Percentiles rank a stretch among this genome's conserved stretches.
phyloP scores from a whole-genome alignment of 2,329 filamentous ascomycete species.

The Botrytis elliptica region DNA sequence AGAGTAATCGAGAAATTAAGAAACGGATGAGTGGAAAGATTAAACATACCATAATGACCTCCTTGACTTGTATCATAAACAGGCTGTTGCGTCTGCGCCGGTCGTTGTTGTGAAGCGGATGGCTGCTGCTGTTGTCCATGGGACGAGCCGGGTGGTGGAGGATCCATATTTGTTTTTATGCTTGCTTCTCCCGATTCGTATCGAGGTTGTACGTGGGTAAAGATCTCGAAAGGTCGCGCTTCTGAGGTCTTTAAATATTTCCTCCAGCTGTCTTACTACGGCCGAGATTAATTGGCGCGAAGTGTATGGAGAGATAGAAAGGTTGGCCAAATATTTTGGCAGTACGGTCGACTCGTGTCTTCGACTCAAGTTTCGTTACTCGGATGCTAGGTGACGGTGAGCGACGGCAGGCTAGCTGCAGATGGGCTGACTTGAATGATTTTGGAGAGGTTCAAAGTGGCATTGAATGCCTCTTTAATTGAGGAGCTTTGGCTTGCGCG shows the following conservation, averaged over 20 bases:
- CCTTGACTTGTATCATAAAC: slow-evolving; percentile 73
- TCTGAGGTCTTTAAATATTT: background rate
- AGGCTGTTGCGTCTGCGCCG: slow-evolving; percentile 40
- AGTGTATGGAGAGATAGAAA: background rate
- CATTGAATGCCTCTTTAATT: slow-evolving; percentile 11
- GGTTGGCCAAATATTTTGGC: slow-evolving; percentile 5
- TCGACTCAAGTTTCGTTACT: background rate
- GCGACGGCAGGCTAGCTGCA: slow-evolving; percentile 9
- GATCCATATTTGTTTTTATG: slow-evolving; percentile 50
- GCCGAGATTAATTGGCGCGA: slow-evolving; percentile 4
- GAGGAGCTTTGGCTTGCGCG: slow-evolving; percentile 19
- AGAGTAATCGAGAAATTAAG: background rate
- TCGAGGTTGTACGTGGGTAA: slow-evolving; percentile 6
- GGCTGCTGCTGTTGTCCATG: slow-evolving; percentile 53
- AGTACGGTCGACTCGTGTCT: background rate
- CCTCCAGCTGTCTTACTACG: slow-evolving; percentile 7
- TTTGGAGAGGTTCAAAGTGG: background rate
- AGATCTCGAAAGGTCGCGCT: slow-evolving; percentile 1
- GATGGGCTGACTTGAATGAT: background rate
- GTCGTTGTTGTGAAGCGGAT: slow-evolving; percentile 43
- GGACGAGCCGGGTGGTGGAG: slow-evolving; percentile 51
- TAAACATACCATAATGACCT: slow-evolving; percentile 70
- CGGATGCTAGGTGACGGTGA: background rate
- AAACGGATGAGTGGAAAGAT: background rate
- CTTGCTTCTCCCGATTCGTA: slow-evolving; percentile 12